phyloP scores from a whole-genome alignment of 306 rosid species.

The Canavalia ensiformis region DNA sequence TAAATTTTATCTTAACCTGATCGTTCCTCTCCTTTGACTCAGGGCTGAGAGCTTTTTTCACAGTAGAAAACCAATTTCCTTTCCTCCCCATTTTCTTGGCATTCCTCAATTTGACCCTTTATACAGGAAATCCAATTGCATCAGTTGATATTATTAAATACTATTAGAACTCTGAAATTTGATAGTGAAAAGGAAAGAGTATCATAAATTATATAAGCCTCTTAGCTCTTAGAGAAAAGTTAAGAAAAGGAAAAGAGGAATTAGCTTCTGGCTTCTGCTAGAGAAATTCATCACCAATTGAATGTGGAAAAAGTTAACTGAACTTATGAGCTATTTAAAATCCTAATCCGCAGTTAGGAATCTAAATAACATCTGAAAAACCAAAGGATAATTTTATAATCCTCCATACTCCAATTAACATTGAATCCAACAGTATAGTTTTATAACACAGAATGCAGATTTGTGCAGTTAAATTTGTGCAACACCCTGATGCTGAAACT shows the following conservation, averaged over 20 bases:
- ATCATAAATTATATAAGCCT: slow-evolving; percentile 7
- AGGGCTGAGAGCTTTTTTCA: slow-evolving; percentile 97
- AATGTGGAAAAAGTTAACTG: slow-evolving; percentile 7
- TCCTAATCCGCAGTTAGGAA: slow-evolving; percentile 22
- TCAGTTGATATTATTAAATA: slow-evolving; percentile 27
- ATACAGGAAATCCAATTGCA: slow-evolving; percentile 33
- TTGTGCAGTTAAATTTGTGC: slow-evolving; percentile 26
- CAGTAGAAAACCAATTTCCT: slow-evolving; percentile 91
- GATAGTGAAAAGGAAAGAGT: slow-evolving; percentile 13
- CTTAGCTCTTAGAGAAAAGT: not conserved
- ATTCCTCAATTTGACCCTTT: slow-evolving; percentile 65
- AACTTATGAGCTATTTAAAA: not conserved
- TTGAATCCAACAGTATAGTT: too few relatives aligned
- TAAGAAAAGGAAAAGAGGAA: not conserved
- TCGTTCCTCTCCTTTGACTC: slow-evolving; percentile 77
- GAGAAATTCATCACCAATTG: slow-evolving; percentile 1
- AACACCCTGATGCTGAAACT: slow-evolving; percentile 38
- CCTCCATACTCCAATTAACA: slow-evolving; percentile 27
- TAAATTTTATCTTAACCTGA: slow-evolving; percentile 62
- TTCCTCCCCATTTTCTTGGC: slow-evolving; percentile 90
- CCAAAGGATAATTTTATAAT: slow-evolving; percentile 6
- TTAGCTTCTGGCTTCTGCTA: slow-evolving; percentile 25
- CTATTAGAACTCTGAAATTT: slow-evolving; percentile 10
- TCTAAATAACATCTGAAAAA: not conserved
- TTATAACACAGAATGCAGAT: not conserved